Percentiles rank a stretch among this genome's conserved stretches.
These are phyloP conservation scores for Eruca vesicaria DNA, from an alignment of 441 rosid species.

Conservation along the genomic window DNA sequence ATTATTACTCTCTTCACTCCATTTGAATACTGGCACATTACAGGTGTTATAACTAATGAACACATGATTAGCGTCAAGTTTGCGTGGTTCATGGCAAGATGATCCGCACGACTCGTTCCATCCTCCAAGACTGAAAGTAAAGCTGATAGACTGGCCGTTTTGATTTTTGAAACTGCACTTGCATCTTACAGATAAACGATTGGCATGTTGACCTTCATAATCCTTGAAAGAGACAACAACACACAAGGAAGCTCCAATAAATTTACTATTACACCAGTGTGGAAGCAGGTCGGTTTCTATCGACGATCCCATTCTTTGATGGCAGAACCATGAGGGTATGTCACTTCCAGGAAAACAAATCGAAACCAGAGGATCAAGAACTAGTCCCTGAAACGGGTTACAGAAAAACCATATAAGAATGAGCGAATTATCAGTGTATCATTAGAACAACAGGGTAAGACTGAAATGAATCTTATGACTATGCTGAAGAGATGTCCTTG, in stretches of 20 bases:
- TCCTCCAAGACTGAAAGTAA: background rate
- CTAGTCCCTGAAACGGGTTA: slow-evolving; percentile 16
- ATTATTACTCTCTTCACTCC: background rate
- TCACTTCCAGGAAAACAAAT: slow-evolving; percentile 23
- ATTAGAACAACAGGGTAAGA: background rate
- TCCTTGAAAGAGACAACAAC: slow-evolving; percentile 13
- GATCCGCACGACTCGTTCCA: background rate
- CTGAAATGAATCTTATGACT: slow-evolving; percentile 13
- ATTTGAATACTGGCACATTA: background rate
- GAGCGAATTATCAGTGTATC: background rate
- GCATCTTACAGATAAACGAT: slow-evolving; percentile 23
- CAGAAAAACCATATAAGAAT: background rate
- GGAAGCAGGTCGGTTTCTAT: slow-evolving; percentile 5
- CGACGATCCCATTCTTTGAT: slow-evolving; percentile 18
- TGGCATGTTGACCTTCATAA: background rate
- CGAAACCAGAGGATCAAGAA: slow-evolving; percentile 11
- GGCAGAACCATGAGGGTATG: slow-evolving; percentile 12
- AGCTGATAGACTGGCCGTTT: slow-evolving; percentile 5
- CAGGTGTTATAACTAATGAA: background rate
- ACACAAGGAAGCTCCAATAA: slow-evolving; percentile 21
- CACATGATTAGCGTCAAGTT: background rate
- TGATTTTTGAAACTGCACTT: background rate
- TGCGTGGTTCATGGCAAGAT: background rate
- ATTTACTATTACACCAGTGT: slow-evolving; percentile 21
- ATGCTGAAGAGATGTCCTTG: slow-evolving; percentile 14